Conservation (phyloP, 2,329 filamentous ascomycete genomes). For the Ustilaginoidea virens region DNA sequence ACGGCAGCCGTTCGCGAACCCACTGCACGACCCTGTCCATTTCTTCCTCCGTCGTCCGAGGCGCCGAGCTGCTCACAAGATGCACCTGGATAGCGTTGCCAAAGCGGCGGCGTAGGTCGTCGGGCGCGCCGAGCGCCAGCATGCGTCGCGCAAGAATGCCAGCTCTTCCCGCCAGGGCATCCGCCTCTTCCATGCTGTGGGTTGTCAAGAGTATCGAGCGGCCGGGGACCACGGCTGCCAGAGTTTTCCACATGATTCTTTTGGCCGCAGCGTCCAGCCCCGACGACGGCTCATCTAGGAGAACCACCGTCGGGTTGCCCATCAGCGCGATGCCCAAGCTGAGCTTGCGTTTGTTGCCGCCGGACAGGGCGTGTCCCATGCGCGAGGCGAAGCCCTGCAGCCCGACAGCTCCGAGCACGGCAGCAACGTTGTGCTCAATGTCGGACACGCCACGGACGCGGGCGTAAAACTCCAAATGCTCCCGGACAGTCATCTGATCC, state of each 20-base stretch:
- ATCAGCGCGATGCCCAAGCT: slow-evolving; percentile 81
- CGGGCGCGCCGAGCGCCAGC: slow-evolving; percentile 68
- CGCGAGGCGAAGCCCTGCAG: slow-evolving; percentile 53
- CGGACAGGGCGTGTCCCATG: slow-evolving; percentile 67
- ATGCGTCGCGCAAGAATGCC: slow-evolving; percentile 78
- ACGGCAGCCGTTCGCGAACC: slow-evolving; percentile 45
- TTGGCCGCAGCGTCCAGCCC: slow-evolving; percentile 87
- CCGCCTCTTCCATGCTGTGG: slow-evolving; percentile 90
- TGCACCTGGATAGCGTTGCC: slow-evolving; percentile 73
- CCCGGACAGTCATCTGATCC: slow-evolving; percentile 77
- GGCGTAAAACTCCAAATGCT: slow-evolving; percentile 82
- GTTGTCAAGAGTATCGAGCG: slow-evolving; percentile 81
- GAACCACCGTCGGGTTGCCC: slow-evolving; percentile 74
- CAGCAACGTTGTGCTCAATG: slow-evolving; percentile 60
- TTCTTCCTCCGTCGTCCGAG: slow-evolving; percentile 53
- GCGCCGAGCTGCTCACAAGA: slow-evolving; percentile 59
- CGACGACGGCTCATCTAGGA: slow-evolving; percentile 79
- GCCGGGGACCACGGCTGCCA: slow-evolving; percentile 57
- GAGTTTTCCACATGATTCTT: slow-evolving; percentile 81
- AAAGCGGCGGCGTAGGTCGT: slow-evolving; percentile 56
- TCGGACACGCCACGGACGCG: slow-evolving; percentile 64
- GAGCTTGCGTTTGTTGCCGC: slow-evolving; percentile 89
- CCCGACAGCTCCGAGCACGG: slow-evolving; percentile 69
- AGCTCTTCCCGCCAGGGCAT: slow-evolving; percentile 67
- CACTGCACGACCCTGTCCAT: slow-evolving; percentile 52